Evolutionary conservation across 2,329 filamentous ascomycete species (phyloP).

Genomic region (Fusarium sp.): DNA sequence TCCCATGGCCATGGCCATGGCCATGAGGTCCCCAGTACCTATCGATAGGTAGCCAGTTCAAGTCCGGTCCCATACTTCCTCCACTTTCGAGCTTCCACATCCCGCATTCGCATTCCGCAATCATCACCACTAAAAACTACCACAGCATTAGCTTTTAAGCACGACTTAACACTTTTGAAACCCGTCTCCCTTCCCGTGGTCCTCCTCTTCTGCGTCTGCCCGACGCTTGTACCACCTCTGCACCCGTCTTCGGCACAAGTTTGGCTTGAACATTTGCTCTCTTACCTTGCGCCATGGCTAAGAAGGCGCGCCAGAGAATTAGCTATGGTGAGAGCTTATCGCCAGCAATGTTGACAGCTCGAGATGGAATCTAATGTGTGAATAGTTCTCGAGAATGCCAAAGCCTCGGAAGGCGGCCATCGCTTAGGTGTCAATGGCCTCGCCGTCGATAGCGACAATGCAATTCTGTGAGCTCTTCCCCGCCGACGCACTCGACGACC

Average conservation of each 20-base stretch:
- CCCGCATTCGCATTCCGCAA: conserved; percentile 37
- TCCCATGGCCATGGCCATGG: not conserved
- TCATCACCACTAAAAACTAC: conserved; percentile 28
- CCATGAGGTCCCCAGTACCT: too few relatives aligned
- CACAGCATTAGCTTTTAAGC: conserved; percentile 7
- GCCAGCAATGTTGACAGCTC: not conserved
- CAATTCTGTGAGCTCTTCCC: conserved; percentile 76
- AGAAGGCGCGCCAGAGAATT: conserved; percentile 74
- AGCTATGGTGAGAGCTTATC: conserved; percentile 67
- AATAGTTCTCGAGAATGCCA: conserved; percentile 67
- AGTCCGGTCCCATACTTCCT: conserved; percentile 17
- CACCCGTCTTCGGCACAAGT: conserved; percentile 31
- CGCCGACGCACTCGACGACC: conserved; percentile 8
- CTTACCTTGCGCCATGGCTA: conserved; percentile 61
- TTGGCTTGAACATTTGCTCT: conserved; percentile 22
- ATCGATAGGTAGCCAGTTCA: too few relatives aligned
- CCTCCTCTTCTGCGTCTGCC: conserved; percentile 26
- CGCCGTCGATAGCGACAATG: conserved; percentile 82
- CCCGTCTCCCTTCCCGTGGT: conserved; percentile 3
- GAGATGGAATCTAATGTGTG: conserved; percentile 10
- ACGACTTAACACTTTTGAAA: conserved; percentile 11
- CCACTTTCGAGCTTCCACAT: conserved; percentile 40
- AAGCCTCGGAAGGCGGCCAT: conserved; percentile 77
- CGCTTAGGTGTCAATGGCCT: conserved; percentile 94
- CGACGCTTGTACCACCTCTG: conserved; percentile 29